Evolutionary conservation across 345 rosid species (phyloP).

Genomic region (Arabis alpina): DNA sequence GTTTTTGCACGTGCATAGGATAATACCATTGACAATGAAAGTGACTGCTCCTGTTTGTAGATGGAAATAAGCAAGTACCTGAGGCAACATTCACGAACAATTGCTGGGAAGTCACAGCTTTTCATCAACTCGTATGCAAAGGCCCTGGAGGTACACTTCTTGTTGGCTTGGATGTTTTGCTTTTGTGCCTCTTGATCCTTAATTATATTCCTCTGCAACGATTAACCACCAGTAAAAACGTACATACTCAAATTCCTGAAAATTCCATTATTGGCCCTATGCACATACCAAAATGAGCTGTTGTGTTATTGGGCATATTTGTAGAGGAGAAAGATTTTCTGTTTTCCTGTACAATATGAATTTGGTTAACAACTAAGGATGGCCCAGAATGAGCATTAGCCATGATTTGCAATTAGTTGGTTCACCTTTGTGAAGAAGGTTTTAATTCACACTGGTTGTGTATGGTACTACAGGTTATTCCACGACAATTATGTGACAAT

Average conservation of each 20-base stretch:
- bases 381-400: not conserved
- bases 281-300: not conserved
- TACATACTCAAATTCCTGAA: not conserved
- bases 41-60: constrained; percentile 49
- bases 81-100: constrained; percentile 95
- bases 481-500: constrained; percentile 95
- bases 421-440: not conserved
- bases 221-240: too few species aligned
- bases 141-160: constrained; percentile 84
- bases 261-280: not conserved
- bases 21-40: constrained; percentile 22
- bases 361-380: constrained; percentile 6
- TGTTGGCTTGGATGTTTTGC: constrained; percentile 11
- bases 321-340: not conserved
- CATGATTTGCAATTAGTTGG: not conserved
- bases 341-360: not conserved
- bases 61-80: constrained; percentile 94
- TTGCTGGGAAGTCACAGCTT: constrained; percentile 94
- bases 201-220: too few species aligned
- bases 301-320: not conserved
- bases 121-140: constrained; percentile 97
- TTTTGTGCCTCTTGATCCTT: constrained; percentile 4
- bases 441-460: not conserved
- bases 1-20: not conserved
- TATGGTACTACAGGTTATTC: constrained; percentile 71